Evolutionary conservation across 148 eudicot genomes (phyloP).

Genomic region (Rhododendron simsii): DNA sequence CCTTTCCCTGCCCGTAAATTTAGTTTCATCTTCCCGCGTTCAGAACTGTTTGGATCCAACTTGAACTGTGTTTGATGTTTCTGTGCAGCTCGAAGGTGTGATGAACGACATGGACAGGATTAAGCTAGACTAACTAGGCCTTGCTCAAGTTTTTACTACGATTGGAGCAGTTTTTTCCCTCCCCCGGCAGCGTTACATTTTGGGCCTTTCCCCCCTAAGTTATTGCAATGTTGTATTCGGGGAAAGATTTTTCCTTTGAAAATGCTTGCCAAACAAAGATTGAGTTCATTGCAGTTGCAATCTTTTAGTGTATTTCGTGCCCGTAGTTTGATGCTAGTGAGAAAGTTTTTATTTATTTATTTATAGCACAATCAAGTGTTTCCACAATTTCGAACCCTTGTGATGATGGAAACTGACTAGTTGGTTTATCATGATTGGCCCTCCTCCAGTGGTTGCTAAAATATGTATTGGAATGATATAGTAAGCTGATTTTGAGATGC

Average conservation of each 20-base stretch:
- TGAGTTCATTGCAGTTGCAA: not conserved
- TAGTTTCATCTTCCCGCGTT: not conserved
- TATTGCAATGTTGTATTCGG: not conserved
- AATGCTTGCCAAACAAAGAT: not conserved
- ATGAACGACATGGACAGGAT: conserved; percentile 78
- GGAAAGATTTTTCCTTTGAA: not conserved
- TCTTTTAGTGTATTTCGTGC: not conserved
- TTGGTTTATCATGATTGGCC: not conserved
- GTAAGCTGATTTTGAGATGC: no score
- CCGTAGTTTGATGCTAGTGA: not conserved
- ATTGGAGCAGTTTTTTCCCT: not conserved
- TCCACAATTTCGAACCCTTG: not conserved
- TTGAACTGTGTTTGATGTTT: not conserved
- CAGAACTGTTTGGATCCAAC: not conserved
- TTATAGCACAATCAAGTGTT: not conserved
- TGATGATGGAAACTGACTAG: not conserved
- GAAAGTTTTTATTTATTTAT: not conserved
- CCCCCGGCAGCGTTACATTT: not conserved
- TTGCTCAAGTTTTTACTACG: not conserved
- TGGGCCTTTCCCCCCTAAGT: not conserved
- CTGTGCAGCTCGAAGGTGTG: conserved; percentile 82
- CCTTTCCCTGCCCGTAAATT: not conserved
- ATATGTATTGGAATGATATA: no score
- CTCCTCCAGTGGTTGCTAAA: no score
- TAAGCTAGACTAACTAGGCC: conserved; percentile 54